These are phyloP conservation scores for Metarhizium sp. DNA, from an alignment of 2,329 filamentous ascomycete species.

Conservation along the genomic window DNA sequence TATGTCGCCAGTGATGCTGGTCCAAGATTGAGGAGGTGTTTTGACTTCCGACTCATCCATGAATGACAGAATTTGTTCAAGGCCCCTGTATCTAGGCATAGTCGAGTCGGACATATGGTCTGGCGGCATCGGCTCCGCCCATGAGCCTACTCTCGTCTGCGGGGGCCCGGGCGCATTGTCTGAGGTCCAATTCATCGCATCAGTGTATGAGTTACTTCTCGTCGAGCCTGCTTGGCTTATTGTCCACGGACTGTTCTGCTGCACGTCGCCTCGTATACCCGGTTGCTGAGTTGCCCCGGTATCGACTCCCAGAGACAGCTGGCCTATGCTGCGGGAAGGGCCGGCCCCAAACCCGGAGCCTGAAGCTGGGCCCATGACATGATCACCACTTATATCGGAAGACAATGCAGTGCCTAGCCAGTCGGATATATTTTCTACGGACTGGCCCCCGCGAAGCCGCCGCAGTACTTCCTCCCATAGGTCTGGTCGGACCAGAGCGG, in stretches of 20 bases:
- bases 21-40: constrained; percentile 43
- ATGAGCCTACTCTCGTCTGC: constrained; percentile 38
- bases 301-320: constrained; percentile 20
- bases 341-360: constrained; percentile 14
- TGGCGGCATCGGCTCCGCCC: constrained; percentile 35
- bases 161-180: constrained; percentile 27
- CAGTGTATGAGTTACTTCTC: constrained; percentile 36
- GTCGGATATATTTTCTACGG: constrained; percentile 45
- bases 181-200: constrained; percentile 35
- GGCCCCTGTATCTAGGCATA: constrained; percentile 25
- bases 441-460: constrained; percentile 43
- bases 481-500: constrained; percentile 41
- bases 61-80: constrained; percentile 40
- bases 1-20: constrained; percentile 47
- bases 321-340: neutral
- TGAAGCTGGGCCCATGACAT: constrained; percentile 12
- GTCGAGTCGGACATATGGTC: constrained; percentile 21
- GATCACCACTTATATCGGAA: constrained; percentile 5
- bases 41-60: constrained; percentile 33
- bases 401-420: constrained; percentile 30
- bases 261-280: constrained; percentile 26
- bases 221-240: constrained; percentile 38
- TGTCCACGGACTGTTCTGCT: constrained; percentile 39
- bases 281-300: constrained; percentile 19
- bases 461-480: constrained; percentile 45